Evolutionary conservation across 2,329 filamentous ascomycete species (phyloP), one percentile per base, ranked within the genome.

Genomic region (Clonostachys chloroleuca): DNA sequence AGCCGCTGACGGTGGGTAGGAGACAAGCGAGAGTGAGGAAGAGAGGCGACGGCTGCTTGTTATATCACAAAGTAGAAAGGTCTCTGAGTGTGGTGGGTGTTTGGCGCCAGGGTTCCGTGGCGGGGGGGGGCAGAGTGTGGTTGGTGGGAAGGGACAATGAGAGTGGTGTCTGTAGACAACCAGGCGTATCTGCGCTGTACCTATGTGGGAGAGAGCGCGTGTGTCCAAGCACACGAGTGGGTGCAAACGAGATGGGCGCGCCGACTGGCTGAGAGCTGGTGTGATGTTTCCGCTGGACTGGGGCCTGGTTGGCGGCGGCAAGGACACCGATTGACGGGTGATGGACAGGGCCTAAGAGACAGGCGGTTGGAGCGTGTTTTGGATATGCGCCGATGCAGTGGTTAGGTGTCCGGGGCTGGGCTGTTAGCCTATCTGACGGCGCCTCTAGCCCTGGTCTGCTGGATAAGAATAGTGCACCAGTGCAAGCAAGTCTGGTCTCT

Each of bases 71-170:
- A 30, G 24, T 10, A 30, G 24, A 30, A 30, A 30, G 24, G 24
- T 42, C 24, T 30, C 24, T 30, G 24, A 30, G 24, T 30, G 24
- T 30, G 24, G 36, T 16, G 35, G 34, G 47, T 45, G 43, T 49
- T 49, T 49, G 47, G 47, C 47, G 47, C 47, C 47, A 40, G 30
- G 40, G 43, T 46, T 40, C 47, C 43, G 43, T 42, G 45, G 45
- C 37, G 47, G 47, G 41, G 37, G 43, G 24, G 24, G 24, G 24
- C 24, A 30, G 24, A 9, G 24, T 30, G 24, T 30, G 24, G 24
- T 30, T 30, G 24, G 24, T 30, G 24, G 24, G 43, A 20, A 41
- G 43, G 40, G 46, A 42, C 40, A 37, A 36, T 20, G 40, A 18
- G 34, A 33, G 45, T 47, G 45, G 45, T 41, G 45, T 42, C 20